phyloP scores from a whole-genome alignment of 441 rosid genomes.

The Erysimum pusillum region DNA sequence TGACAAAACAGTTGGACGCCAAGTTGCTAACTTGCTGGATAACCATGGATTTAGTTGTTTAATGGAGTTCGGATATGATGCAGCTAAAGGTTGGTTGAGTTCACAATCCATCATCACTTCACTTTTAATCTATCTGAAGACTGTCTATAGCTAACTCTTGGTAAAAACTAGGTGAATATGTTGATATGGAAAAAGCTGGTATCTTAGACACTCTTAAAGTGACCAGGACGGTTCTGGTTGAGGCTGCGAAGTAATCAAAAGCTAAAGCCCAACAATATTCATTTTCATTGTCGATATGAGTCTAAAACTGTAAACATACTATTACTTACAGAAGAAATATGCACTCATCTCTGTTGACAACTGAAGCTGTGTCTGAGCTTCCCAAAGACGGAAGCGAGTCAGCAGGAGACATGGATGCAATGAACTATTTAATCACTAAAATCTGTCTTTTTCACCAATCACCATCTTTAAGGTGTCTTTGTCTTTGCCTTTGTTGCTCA shows the following conservation, averaged over 20 bases:
- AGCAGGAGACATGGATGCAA: conserved; percentile 47
- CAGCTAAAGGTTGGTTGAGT: conserved; percentile 71
- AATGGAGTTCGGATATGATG: conserved; percentile 82
- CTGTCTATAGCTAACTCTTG: background rate
- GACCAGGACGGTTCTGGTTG: conserved; percentile 11
- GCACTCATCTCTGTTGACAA: conserved; percentile 60
- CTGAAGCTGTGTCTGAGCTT: conserved; percentile 62
- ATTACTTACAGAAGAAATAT: background rate
- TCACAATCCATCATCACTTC: background rate
- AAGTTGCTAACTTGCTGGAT: too few relatives aligned
- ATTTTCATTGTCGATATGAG: background rate
- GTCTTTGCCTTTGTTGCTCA: background rate
- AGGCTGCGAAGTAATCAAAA: conserved; percentile 64
- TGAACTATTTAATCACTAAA: conserved; percentile 29
- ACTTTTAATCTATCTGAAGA: background rate
- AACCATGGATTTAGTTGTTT: conserved; percentile 48
- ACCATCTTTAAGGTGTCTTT: background rate
- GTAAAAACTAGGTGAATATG: conserved; percentile 59
- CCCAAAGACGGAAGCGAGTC: conserved; percentile 49
- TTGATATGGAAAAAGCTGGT: conserved; percentile 70
- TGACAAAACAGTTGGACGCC: too few relatives aligned
- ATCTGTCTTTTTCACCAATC: background rate
- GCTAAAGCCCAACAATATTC: background rate
- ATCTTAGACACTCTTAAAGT: conserved; percentile 52
- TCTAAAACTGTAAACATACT: background rate